These are phyloP conservation scores for Pseudomassariella vexata DNA, from an alignment of 2,329 filamentous ascomycete genomes.

Conservation along the genomic window DNA sequence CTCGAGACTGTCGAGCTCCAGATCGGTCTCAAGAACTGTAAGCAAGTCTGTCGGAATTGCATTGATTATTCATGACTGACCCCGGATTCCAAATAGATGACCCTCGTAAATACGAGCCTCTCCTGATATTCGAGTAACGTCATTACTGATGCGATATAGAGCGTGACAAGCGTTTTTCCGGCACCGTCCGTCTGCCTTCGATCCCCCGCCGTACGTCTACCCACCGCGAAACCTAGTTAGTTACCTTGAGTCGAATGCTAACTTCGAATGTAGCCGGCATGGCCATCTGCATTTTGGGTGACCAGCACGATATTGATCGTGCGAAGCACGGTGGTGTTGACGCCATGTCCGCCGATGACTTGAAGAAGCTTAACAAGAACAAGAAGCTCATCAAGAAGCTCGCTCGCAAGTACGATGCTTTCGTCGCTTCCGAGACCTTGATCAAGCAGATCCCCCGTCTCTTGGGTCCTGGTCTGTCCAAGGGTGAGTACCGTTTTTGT, in stretches of 20 bases:
- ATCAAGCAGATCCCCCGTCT: slow-evolving; percentile 99
- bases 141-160: no score
- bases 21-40: slow-evolving; percentile 98
- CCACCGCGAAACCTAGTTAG: no score
- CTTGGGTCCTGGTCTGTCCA: slow-evolving; percentile 95
- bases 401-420: slow-evolving; percentile 99
- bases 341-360: slow-evolving; percentile 95
- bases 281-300: slow-evolving; percentile 65
- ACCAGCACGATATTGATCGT: slow-evolving; percentile 97
- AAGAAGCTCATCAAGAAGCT: slow-evolving; percentile 79
- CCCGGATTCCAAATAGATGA: no score
- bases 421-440: slow-evolving; percentile 91
- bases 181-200: slow-evolving; percentile 91
- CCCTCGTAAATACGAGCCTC: slow-evolving; percentile 97
- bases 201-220: slow-evolving; percentile 91
- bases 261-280: no score
- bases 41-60: no score
- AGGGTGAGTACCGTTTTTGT: slow-evolving; percentile 64
- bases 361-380: slow-evolving; percentile 99
- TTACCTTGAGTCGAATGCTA: no score
- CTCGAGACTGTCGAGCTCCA: slow-evolving; percentile 83
- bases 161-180: slow-evolving; percentile 99
- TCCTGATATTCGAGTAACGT: no score
- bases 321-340: slow-evolving; percentile 98
- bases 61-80: background rate